A percentile compares a stretch with the other conserved stretches of the same genome.
phyloP scores from a whole-genome alignment of 73 alveolate genomes.

The Loxodes magnus region DNA sequence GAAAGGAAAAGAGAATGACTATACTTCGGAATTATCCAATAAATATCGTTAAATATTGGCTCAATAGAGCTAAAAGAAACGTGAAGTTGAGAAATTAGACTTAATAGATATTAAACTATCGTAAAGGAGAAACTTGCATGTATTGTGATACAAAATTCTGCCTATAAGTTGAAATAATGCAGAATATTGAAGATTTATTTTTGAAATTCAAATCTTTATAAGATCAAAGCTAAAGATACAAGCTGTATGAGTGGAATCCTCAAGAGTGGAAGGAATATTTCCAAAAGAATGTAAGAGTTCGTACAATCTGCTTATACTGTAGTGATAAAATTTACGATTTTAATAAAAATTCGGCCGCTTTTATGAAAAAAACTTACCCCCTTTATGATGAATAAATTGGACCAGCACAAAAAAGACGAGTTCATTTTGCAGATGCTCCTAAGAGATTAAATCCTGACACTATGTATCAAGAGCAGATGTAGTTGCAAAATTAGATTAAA shows the following conservation, averaged over 20 bases:
- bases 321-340: too few relatives aligned
- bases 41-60: conserved; percentile 40
- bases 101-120: conserved; percentile 11
- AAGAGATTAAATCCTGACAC: too few relatives aligned
- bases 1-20: background rate
- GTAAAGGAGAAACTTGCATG: conserved; percentile 14
- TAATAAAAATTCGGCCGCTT: too few relatives aligned
- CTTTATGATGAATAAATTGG: too few relatives aligned
- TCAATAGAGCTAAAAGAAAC: conserved; percentile 27
- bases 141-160: conserved; percentile 28
- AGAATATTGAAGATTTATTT: conserved; percentile 36
- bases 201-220: background rate
- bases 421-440: too few relatives aligned
- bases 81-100: conserved; percentile 21
- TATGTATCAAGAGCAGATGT: too few relatives aligned
- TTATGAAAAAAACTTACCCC: too few relatives aligned
- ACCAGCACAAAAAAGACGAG: too few relatives aligned
- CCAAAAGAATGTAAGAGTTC: conserved; percentile 10
- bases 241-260: conserved; percentile 13
- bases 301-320: conserved; percentile 42
- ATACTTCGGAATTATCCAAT: conserved; percentile 9
- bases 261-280: conserved; percentile 24
- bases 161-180: conserved; percentile 23
- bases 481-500: too few relatives aligned
- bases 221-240: background rate